Conservation (phyloP, 1,284 basidiomycete genomes). For the Cutaneotrichosporon sp. region DNA sequence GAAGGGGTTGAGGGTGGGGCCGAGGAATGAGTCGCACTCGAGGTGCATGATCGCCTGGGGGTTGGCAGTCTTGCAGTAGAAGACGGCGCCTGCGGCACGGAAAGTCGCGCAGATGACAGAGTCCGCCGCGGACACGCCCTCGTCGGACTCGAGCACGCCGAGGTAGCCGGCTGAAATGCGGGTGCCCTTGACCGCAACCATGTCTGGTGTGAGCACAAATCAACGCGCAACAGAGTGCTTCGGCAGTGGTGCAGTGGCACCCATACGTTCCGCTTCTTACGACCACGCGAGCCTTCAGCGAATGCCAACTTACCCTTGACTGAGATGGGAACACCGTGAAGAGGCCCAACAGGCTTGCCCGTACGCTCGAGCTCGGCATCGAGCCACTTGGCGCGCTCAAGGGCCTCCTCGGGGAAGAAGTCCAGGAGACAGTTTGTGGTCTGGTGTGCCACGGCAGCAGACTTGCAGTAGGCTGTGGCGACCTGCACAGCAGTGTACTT, state of each 20-base stretch:
- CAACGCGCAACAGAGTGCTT: too few species aligned
- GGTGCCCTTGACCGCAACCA: constrained; percentile 46
- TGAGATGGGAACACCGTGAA: constrained; percentile 61
- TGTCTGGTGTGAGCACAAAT: constrained; percentile 34
- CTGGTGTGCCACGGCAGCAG: constrained; percentile 31
- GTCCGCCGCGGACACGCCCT: constrained; percentile 9
- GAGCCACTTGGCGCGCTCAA: constrained; percentile 56
- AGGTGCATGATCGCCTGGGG: constrained; percentile 38
- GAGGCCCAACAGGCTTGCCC: constrained; percentile 55
- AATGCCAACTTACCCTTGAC: constrained; percentile 53
- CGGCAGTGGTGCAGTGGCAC: too few species aligned
- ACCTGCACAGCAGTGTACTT: constrained; percentile 28
- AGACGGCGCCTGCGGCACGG: constrained; percentile 30
- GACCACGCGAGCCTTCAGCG: too few species aligned
- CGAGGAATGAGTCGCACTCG: constrained; percentile 31
- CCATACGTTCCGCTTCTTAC: too few species aligned
- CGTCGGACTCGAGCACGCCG: constrained; percentile 11
- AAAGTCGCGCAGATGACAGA: constrained; percentile 17
- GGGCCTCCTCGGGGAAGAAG: constrained; percentile 60
- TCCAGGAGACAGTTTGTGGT: constrained; percentile 64
- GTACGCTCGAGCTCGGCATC: constrained; percentile 56
- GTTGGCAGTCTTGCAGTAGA: constrained; percentile 24
- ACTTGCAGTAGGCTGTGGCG: constrained; percentile 28
- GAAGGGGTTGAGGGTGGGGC: constrained; percentile 48
- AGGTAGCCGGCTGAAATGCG: constrained; percentile 23